These are phyloP conservation scores for Nitzschia sp. DNA, from an alignment of 108 stramenopile species.

Conservation along the genomic window DNA sequence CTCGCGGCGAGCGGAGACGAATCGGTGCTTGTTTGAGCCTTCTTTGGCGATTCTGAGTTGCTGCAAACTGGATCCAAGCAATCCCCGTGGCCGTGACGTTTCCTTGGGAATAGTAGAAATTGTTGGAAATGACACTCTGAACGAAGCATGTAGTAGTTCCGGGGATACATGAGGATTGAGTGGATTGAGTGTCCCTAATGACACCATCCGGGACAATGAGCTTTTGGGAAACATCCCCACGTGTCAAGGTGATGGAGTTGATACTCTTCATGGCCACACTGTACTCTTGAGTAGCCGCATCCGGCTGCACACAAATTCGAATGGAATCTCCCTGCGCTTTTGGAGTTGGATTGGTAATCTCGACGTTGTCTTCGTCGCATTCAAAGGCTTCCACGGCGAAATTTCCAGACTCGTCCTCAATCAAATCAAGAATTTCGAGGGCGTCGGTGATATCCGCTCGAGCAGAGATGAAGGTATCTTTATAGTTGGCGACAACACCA, in stretches of 20 bases:
- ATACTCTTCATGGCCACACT: conserved; percentile 16
- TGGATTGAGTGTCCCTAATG: conserved; percentile 10
- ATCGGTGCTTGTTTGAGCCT: conserved; percentile 1
- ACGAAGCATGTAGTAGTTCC: conserved; percentile 16
- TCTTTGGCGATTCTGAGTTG: not conserved
- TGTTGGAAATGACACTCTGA: conserved; percentile 15
- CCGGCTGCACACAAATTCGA: conserved; percentile 22
- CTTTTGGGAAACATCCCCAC: conserved; percentile 11
- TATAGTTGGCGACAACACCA: not conserved
- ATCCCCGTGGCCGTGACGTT: conserved; percentile 8
- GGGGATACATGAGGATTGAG: conserved; percentile 5
- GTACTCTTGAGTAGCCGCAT: not conserved
- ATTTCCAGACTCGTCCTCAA: conserved; percentile 10
- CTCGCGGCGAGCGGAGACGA: not conserved
- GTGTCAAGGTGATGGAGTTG: conserved; percentile 14
- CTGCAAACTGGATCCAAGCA: conserved; percentile 17
- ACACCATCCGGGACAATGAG: conserved; percentile 15
- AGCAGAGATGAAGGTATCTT: conserved; percentile 1
- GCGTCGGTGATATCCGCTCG: not conserved
- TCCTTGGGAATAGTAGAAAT: conserved; percentile 26
- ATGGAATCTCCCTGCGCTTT: conserved; percentile 10
- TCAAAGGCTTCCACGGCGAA: conserved; percentile 16
- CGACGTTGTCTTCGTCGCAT: conserved; percentile 16
- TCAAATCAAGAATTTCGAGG: conserved; percentile 5
- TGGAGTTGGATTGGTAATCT: not conserved